Evolutionary conservation across 225 moss, liverwort and hornwort genomes (phyloP).

Genomic region (Anthoceros angustus): DNA sequence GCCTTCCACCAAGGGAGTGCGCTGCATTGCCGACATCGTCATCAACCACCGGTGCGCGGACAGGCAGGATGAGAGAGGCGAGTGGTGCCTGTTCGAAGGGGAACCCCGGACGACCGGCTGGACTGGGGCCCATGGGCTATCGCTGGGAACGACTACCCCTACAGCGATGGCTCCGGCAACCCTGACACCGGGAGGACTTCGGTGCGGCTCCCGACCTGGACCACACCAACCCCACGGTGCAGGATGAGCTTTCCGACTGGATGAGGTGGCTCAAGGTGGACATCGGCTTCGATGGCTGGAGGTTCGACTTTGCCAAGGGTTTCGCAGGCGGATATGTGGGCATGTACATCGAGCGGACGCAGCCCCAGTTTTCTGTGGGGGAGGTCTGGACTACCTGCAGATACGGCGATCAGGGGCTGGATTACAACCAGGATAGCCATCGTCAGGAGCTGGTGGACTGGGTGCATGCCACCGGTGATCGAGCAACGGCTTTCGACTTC

Average conservation of each 20-base stretch:
- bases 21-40: neutral
- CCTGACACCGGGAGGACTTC: slow-evolving; percentile 2
- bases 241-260: neutral
- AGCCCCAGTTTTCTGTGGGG: slow-evolving; percentile 2
- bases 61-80: neutral
- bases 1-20: neutral
- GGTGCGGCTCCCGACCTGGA: neutral
- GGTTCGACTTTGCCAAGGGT: slow-evolving; percentile 2
- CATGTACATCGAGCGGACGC: neutral
- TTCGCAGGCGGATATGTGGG: neutral
- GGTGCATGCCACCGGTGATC: slow-evolving; percentile 5
- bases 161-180: neutral
- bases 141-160: neutral
- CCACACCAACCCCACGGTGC: neutral
- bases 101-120: neutral
- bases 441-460: slow-evolving; percentile 3
- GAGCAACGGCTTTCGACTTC: slow-evolving; percentile 5
- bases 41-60: slow-evolving; percentile 2
- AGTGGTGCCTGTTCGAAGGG: slow-evolving; percentile 2
- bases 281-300: slow-evolving; percentile 2
- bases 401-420: neutral
- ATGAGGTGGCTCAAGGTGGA: neutral
- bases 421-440: slow-evolving; percentile 7
- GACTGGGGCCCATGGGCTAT: neutral
- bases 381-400: slow-evolving; percentile 3